Evolutionary conservation across 1,284 basidiomycete species (phyloP), one percentile per base, ranked within the genome.

Genomic region (Pisolithus thermaeus): DNA sequence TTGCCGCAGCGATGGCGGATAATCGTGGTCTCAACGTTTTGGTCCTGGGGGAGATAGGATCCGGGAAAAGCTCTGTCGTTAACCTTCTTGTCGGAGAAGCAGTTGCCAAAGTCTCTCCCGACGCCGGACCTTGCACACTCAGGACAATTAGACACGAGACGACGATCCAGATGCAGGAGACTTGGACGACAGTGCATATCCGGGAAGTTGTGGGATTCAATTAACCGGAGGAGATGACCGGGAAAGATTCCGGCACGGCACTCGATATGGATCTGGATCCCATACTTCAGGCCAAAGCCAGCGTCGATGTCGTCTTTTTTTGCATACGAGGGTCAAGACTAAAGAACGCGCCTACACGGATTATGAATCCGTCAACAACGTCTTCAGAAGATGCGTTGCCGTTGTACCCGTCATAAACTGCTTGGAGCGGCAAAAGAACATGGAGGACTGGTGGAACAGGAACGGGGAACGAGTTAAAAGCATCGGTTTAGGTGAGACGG

Each of bases 381-480:
- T 44, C 12, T 30, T 30, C 3, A 4, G 42, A 16, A 16, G 18
- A 18, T 7, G 23, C 5, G 7, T 27, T 8, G 22, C 38, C 20
- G 12, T 52, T 20, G 30, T 41, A 1, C 38, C 48, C n/a, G 46
- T 52, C 16, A 20, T 52, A 16, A 52, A 30, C 11, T 22, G 39
- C 23, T 32, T 52, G 23, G 51, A 52, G 32, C 8, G 12, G 7
- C 16, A 43, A 23, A 14, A 36, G 22, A 14, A 23, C 12, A n/a
- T n/a, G n/a, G 49, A 52, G 32, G 22, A 44, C n/a, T 52, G 51
- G 51, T 52, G 51, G 51, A 25, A 11, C 1, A 4, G n/a, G 25
- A 32, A 49, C 8, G 28, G 23, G 30, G 0, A 14, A 8, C 8
- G 9, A 2, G 20, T 48, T 9, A 18, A n/a, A n/a, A 35, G 12